Evolutionary conservation across 2,329 filamentous ascomycete species (phyloP), one percentile per base, ranked within the genome.

Genomic region (Microascus cirrosus): DNA sequence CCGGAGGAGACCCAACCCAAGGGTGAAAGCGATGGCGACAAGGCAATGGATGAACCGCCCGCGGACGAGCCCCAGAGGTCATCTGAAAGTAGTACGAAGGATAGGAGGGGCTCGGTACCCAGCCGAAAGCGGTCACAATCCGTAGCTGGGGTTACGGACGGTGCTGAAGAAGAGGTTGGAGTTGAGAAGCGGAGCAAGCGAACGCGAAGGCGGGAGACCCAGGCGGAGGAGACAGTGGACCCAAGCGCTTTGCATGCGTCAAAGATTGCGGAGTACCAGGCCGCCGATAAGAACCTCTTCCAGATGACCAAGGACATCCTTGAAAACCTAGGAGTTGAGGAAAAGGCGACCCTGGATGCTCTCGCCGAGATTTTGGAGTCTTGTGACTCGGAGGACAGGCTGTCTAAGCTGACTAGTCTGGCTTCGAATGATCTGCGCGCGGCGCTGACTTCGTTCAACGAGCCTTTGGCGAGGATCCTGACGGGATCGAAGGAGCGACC

Each of bases 101-200:
- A 70, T 24, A 65, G 68, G 5, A 73, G 72, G 53, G 63, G 64
- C n/a, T 74, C 76, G 1, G 62, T 73, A 6, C 68, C 73, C 13
- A 77, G 76, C 0, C 75, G 82, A 55, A 86, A 86, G 65, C 75
- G 83, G 55, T 86, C 83, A 1, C 83, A 86, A 60, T 86, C 83
- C 12, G 70, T 72, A 34, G 83, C 83, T 4, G 83, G 83, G 2
- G 68, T 86, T 18, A 74, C 74, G 0, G 83, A 85, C 6, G 73
- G 69, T 0, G 73, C 66, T 0, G 81, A 84, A 8, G 83, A 86
- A 56, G 83, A 86, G 36, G 76, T 74, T 25, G 73, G 72, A 1
- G 75, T 80, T 12, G 79, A 81, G 57, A 86, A 85, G 64, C 74
- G 84, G 59, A 86, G 83, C 68, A 88, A 87, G 65, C 74, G 85